These are phyloP conservation scores for Cercospora zeae-maydis DNA, from an alignment of 2,329 filamentous ascomycete genomes.

Conservation along the genomic window DNA sequence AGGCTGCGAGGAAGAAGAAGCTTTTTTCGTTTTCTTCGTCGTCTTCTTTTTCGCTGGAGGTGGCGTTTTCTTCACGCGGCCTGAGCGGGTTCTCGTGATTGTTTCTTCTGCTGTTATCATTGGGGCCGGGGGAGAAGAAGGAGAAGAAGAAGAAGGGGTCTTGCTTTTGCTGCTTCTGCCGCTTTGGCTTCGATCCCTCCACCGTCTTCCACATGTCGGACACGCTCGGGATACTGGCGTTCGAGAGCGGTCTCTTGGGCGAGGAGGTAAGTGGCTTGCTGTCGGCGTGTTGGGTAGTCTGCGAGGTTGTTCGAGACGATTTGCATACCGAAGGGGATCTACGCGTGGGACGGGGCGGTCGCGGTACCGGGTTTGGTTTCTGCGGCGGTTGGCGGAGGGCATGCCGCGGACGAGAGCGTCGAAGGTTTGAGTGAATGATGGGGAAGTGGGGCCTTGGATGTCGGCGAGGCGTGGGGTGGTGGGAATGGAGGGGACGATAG, in stretches of 20 bases:
- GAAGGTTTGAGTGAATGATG: conserved; percentile 7
- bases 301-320: conserved; percentile 14
- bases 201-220: conserved; percentile 17
- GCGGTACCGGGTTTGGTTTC: not conserved
- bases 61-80: not conserved
- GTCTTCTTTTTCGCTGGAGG: not conserved
- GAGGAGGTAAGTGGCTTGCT: conserved; percentile 17
- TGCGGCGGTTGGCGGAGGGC: not conserved
- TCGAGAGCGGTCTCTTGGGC: conserved; percentile 7
- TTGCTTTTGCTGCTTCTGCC: not conserved
- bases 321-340: conserved; percentile 18
- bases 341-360: conserved; percentile 14
- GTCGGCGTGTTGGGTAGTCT: conserved; percentile 23
- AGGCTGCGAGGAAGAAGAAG: not conserved
- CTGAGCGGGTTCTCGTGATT: not conserved
- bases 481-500: not conserved
- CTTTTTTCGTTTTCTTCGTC: not conserved
- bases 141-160: not conserved
- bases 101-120: not conserved
- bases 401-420: not conserved
- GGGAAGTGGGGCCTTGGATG: not conserved
- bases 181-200: conserved; percentile 10
- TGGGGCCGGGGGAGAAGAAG: not conserved
- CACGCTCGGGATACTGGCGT: conserved; percentile 11
- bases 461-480: conserved; percentile 6